phyloP scores from a whole-genome alignment of 495 filamentous ascomycete species.

The Penicillium steckii region DNA sequence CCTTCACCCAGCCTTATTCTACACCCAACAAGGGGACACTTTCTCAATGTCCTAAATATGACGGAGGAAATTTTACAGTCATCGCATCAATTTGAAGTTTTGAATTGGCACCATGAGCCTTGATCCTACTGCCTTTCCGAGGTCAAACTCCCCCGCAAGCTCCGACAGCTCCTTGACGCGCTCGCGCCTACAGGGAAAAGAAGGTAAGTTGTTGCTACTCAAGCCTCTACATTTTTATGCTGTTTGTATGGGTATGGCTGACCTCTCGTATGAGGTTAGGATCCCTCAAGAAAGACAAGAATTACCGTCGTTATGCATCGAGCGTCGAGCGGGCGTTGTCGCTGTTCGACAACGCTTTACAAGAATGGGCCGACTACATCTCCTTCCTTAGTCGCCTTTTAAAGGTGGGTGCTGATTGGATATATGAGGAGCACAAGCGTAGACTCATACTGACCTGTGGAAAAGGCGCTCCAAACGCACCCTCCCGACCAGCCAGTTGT shows the following conservation, averaged over 20 bases:
- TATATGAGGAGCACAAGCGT: not conserved
- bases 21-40: conserved; percentile 12
- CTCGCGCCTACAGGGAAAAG: conserved; percentile 51
- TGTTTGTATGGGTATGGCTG: conserved; percentile 2
- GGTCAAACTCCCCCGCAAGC: conserved; percentile 72
- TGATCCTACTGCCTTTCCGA: conserved; percentile 62
- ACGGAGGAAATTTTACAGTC: conserved; percentile 28
- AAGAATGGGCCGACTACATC: conserved; percentile 99
- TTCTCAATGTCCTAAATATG: conserved; percentile 37
- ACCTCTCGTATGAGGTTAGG: conserved; percentile 45
- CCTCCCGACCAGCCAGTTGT: conserved; percentile 68
- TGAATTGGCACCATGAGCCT: conserved; percentile 62
- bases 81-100: conserved; percentile 24
- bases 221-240: not conserved
- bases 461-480: conserved; percentile 83
- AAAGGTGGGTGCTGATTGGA: conserved; percentile 58
- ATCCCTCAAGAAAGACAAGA: conserved; percentile 77
- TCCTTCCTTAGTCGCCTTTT: conserved; percentile 89
- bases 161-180: conserved; percentile 73
- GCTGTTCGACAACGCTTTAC: conserved; percentile 86
- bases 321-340: conserved; percentile 84
- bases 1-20: conserved; percentile 14
- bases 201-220: conserved; percentile 36
- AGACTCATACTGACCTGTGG: conserved; percentile 17
- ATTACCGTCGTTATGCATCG: conserved; percentile 86